Base-by-base conservation (phyloP, 306 rosid species). In the Quillaja saponaria region DNA sequence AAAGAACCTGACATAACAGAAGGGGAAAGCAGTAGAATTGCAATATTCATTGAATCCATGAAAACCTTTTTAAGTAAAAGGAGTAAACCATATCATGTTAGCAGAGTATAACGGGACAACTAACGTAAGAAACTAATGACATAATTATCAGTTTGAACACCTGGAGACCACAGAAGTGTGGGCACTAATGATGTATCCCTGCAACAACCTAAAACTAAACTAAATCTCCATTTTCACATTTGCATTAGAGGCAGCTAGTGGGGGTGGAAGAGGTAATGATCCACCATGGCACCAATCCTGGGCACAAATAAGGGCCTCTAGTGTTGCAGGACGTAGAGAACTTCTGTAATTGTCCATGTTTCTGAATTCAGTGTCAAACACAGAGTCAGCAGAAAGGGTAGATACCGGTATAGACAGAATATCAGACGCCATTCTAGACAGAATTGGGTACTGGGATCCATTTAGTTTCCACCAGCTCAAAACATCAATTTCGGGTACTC, bases 401-500 rank as follows among this genome's bases (percentile, higher is more conserved):
- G 90, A 92, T 9, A 81, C 72, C 0, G 95, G 87, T 52, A 88
- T 76, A 13, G 95, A 82, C 74, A 92, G 72, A 69, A 88, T 79
- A 74, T 92, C 98, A 52, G 84, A 88, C 3, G 98, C 98, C 90
- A 86, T 77, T 71, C 75, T 84, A n/a, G 90, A 78, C 52, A 88
- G 68, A 47, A 84, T 84, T 13, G 96, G 98, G 70, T 82, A 92
- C 52, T 61, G 85, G 6, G 34, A 42, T 60, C 65, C 72, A 42
- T 92, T 82, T 34, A 67, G 16, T 52, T 71, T 84, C 98, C 98
- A 92, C 98, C 98, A 92, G 47, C 64, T 76, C 77, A 88, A 56
- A 52, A 88, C 69, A 48, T 92, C 90, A n/a, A 92, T 86, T 47
- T 84, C 85, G 41, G 40, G 70, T 34, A 17, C 78, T 21, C 42